Base-by-base conservation (phyloP, 352 stramenopile species). In the Pelagophyceae sp. region DNA sequence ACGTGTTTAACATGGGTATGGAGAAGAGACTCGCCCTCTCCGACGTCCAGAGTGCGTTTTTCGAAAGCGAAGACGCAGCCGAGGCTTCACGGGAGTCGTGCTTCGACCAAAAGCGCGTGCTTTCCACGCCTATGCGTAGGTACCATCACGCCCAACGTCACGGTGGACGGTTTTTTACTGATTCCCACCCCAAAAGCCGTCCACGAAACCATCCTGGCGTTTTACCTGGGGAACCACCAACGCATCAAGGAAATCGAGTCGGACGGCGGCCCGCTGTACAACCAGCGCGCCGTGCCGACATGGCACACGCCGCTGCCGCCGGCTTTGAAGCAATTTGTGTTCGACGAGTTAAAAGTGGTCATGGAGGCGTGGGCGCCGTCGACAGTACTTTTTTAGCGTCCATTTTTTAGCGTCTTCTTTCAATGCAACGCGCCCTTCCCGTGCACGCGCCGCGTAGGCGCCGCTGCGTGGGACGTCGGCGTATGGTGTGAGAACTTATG, bases 281-380 rank as follows among this genome's bases (percentile, higher is more conserved):
- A 74, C 38, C 67, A 74, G 38, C 67, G 38, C 38, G 17, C 1
- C 20, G 31, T 74, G 2, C 33, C 31, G 67, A 74, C 67, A 37
- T 74, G 67, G 67, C 67, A 74, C 38, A 74, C 67, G 35, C 67
- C 67, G 11, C 38, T 74, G 1, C 33, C 31, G 20, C 33, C 33
- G 5, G 5, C 25, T 0, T 23, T 74, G 11, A 74, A 74, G 38
- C 5, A 2, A 33, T 58, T 20, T 1, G 67, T 74, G 35, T 74
- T 74, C 67, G 67, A 74, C 67, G 33, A 51, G 35, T n/a, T 74
- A 11, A 50, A 74, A 31, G 11, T 2, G 1, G 0, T 35, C 27
- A 74, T 74, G 67, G 67, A 74, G 67, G 37, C 31, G 17, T 74
- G 67, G 67, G 67, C 67, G 33, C 67, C 67, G 15, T n/a, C 67